These are phyloP conservation scores for Viridothelium virens DNA, from an alignment of 495 filamentous ascomycete species.

Conservation along the genomic window DNA sequence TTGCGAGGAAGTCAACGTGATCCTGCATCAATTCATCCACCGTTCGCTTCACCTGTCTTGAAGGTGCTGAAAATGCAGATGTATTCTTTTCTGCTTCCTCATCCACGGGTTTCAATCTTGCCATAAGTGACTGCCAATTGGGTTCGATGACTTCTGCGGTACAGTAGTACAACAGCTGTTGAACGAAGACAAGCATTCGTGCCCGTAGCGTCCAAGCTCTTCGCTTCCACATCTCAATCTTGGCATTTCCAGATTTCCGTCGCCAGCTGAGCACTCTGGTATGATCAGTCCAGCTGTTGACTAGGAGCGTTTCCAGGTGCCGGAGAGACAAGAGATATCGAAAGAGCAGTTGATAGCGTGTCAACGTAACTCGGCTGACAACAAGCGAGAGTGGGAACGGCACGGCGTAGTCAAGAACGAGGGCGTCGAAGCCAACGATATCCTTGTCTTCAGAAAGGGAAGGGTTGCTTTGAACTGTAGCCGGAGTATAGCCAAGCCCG, in stretches of 20 bases:
- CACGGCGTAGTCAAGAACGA: slow-evolving; percentile 88
- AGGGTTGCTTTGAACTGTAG: slow-evolving; percentile 34
- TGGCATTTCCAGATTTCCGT: slow-evolving; percentile 41
- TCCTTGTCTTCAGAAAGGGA: slow-evolving; percentile 58
- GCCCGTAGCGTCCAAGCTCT: slow-evolving; percentile 84
- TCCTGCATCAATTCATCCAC: slow-evolving; percentile 99
- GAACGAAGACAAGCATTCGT: slow-evolving; percentile 93
- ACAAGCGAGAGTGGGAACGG: slow-evolving; percentile 96
- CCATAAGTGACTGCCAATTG: slow-evolving; percentile 92
- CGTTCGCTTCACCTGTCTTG: slow-evolving; percentile 57
- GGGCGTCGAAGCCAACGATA: slow-evolving; percentile 78
- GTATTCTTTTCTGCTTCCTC: slow-evolving; percentile 30
- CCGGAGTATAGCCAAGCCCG: slow-evolving; percentile 45
- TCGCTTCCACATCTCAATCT: slow-evolving; percentile 86
- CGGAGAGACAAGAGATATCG: slow-evolving; percentile 82
- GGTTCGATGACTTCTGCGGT: slow-evolving; percentile 96
- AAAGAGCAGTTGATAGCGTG: slow-evolving; percentile 92
- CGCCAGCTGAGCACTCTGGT: slow-evolving; percentile 75
- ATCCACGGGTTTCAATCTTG: slow-evolving; percentile 57
- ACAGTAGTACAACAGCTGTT: slow-evolving; percentile 93
- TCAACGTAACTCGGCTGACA: slow-evolving; percentile 89
- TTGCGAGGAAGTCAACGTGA: slow-evolving; percentile 96
- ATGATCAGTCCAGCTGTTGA: slow-evolving; percentile 82
- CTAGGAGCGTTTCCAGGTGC: slow-evolving; percentile 76
- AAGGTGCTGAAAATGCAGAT: slow-evolving; percentile 21